Conservation (phyloP, 106 monocot genomes). For the Allium fistulosum region DNA sequence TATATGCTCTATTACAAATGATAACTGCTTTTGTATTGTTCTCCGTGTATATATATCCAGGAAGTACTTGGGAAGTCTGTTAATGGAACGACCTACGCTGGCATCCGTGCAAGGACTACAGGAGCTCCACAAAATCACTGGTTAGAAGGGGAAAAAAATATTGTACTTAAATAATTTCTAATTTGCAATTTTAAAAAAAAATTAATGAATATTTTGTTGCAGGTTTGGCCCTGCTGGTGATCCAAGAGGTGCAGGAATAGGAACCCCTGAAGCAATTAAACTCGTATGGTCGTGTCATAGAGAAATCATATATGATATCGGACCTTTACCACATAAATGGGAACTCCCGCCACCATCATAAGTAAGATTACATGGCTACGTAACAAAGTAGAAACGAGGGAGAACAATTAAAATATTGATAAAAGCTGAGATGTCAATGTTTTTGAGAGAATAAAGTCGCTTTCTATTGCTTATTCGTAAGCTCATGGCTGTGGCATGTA, state of each 20-base stretch:
- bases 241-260: constrained; percentile 92
- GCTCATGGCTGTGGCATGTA: too few species aligned
- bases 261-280: constrained; percentile 95
- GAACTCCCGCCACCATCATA: constrained; percentile 54
- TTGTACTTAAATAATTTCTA: neutral
- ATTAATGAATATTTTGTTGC: constrained; percentile 5
- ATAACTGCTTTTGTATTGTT: neutral
- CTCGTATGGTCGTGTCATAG: constrained; percentile 96
- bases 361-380: neutral
- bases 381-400: neutral
- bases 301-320: constrained; percentile 83
- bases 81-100: constrained; percentile 95
- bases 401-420: too few species aligned
- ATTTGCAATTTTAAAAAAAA: neutral
- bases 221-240: constrained; percentile 99
- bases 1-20: neutral
- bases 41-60: constrained; percentile 17
- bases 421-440: too few species aligned
- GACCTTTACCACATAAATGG: constrained; percentile 65
- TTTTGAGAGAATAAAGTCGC: too few species aligned
- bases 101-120: constrained; percentile 91
- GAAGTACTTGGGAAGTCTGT: constrained; percentile 83
- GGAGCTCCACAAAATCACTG: constrained; percentile 99
- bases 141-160: constrained; percentile 13
- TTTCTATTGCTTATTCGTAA: too few species aligned